Base-by-base conservation (phyloP, 805 yeast genomes). In the Myxozyma neotropica region DNA sequence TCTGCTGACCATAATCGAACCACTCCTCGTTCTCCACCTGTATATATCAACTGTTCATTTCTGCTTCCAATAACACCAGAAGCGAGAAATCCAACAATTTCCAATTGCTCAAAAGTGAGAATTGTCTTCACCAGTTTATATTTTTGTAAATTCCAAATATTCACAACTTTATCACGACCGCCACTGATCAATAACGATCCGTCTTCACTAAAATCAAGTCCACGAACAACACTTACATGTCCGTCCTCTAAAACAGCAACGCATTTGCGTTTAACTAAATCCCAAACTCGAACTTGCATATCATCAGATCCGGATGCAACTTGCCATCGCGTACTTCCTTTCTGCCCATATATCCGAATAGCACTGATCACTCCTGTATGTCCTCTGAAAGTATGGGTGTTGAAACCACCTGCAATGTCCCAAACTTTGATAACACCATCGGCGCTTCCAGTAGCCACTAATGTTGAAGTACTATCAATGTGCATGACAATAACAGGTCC, bases 401-500 rank as follows among this genome's bases (percentile, higher is more conserved):
- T 83, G 65, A 81, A 89, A 0, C 94, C 92, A 36, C 91, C 91
- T 64, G 85, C 92, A 38, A 94, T 80, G 73, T 94, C 99, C 87
- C 96, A 91, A 0, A 94, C 95, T 46, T 89, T 85, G 17, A 92
- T 87, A 43, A 85, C 81, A 49, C 99, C 98, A 73, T 94, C 99
- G 0, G 97, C 88, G 48, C 96, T 91, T 40, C 99, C 99, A 70
- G 94, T 85, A 19, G 97, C 96, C 69, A 92, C 83, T 38, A 94
- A 77, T 2, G 96, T 84, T 1, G 96, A 86, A 0, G 97, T 89
- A 2, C 81, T 71, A 73, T 94, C 99, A 23, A 82, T 83, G 10
- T 87, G 78, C 46, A 90, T 80, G 10, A 90, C 86, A 72, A 88
- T 89, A 1, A 89, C 87, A 0, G 97, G 96, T 0, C 97, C 86